A percentile compares a stretch with the other conserved stretches of the same genome.
phyloP scores from a whole-genome alignment of 495 filamentous ascomycete species.

The Halenospora varia region DNA sequence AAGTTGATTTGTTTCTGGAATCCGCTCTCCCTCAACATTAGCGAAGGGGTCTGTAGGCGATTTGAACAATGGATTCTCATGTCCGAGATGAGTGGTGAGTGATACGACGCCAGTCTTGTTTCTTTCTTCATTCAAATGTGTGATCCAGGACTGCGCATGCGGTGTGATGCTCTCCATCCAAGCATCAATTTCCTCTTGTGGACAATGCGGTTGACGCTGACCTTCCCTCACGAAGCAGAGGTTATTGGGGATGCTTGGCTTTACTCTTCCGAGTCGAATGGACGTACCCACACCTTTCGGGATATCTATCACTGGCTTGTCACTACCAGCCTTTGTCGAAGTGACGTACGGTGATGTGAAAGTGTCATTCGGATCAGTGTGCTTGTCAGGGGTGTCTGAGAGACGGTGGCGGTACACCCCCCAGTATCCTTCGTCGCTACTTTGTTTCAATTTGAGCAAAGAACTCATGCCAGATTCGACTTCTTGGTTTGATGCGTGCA shows the following conservation, averaged over 20 bases:
- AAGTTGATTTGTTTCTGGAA: constrained; percentile 24
- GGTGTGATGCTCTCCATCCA: constrained; percentile 26
- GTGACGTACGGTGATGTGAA: constrained; percentile 13
- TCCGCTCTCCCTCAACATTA: not conserved
- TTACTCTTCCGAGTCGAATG: constrained; percentile 1
- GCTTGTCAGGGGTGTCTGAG: constrained; percentile 7
- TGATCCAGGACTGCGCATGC: constrained; percentile 24
- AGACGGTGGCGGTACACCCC: constrained; percentile 29
- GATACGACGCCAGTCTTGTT: constrained; percentile 23
- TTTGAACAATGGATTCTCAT: not conserved
- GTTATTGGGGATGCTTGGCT: constrained; percentile 25
- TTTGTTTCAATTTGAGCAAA: constrained; percentile 16
- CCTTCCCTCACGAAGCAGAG: constrained; percentile 30
- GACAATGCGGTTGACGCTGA: constrained; percentile 26
- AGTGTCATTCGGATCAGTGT: constrained; percentile 15
- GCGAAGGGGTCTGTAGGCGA: not conserved
- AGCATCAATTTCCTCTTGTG: constrained; percentile 15
- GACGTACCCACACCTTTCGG: not conserved
- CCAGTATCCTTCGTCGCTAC: constrained; percentile 31
- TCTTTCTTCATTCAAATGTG: constrained; percentile 18
- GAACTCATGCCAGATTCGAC: constrained; percentile 14
- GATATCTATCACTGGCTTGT: constrained; percentile 3
- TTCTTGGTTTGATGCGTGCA: constrained; percentile 21
- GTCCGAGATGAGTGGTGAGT: constrained; percentile 9
- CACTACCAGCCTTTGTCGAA: not conserved